phyloP scores from a whole-genome alignment of 2,329 filamentous ascomycete genomes.

The Fusarium beomiforme region DNA sequence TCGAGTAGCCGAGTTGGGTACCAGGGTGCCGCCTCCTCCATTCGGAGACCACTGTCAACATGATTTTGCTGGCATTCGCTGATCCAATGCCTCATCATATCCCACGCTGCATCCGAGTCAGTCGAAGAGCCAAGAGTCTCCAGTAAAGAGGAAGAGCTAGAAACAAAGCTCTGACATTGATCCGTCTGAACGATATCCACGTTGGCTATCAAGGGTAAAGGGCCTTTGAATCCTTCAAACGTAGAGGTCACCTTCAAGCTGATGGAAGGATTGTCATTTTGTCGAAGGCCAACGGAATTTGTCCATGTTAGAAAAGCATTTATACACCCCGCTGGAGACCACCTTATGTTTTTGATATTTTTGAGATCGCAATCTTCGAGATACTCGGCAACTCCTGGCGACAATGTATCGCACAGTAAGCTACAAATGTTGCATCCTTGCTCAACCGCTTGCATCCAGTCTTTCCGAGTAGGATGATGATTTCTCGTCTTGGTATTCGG shows the following conservation, averaged over 20 bases:
- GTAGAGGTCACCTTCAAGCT: background rate
- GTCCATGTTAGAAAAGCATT: background rate
- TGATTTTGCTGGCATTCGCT: fast-evolving
- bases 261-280: fast-evolving
- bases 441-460: background rate
- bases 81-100: background rate
- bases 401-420: fast-evolving
- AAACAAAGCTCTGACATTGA: background rate
- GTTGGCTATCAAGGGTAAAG: fast-evolving
- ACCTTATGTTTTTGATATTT: fast-evolving
- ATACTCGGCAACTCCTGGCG: background rate
- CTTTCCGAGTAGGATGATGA: background rate
- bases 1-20: background rate
- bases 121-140: no score
- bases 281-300: fast-evolving
- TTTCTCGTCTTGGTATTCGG: no score
- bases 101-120: background rate
- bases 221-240: background rate
- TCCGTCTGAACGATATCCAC: no score
- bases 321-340: background rate
- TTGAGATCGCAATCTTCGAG: background rate
- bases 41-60: fast-evolving
- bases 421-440: background rate
- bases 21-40: fast-evolving
- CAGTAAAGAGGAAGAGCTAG: fast-evolving